Evolutionary conservation across 192 early-diverging fungal species (phyloP), one percentile per base, ranked within the genome.

Genomic region (Coemansia sp.): DNA sequence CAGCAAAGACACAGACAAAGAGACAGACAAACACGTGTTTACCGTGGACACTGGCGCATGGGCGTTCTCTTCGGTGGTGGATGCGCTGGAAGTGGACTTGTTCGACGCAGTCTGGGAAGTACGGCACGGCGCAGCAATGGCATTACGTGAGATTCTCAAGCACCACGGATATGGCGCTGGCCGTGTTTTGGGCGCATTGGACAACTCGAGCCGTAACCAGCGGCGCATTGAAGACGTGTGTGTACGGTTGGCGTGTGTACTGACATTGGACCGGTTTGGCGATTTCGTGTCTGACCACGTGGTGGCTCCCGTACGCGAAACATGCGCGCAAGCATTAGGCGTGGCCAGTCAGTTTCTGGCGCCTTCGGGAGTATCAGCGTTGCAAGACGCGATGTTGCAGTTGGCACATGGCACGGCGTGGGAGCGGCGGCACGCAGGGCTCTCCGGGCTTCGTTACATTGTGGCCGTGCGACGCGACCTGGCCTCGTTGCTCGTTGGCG

Each of bases 261-360:
- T 99, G 62, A 88, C 91, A 5, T 76, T 97, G 59, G 97, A 99
- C 74, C 85, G 95, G 17, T 99, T 99, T 71, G 92, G 91, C 5
- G 97, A 99, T 80, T 99, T 95, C 76, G 91, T 94, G 19, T 89
- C 91, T 5, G 96, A 98, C 74, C 92, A 94, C 65, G 93, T 95
- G 2, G 92, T 96, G 31, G 91, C 90, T 5, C 97, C 97, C 7
- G 97, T 99, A 9, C 87, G 97, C 50, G 97, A 99, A 71, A 97
- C 95, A 0, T 95, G 93, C 57, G 88, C 91, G 5, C 91, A 93
- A 69, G 85, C 90, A 11, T 64, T 93, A 6, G 90, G 89, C 53
- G 93, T 89, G 3, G 78, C 88, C 28, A 69, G 88, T n/a, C 82
- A 84, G 61, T 88, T 85, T 49, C 81, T 90, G 68, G 73, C 81